Conservation (phyloP, 306 rosid genomes). For the Styphnolobium japonicum region DNA sequence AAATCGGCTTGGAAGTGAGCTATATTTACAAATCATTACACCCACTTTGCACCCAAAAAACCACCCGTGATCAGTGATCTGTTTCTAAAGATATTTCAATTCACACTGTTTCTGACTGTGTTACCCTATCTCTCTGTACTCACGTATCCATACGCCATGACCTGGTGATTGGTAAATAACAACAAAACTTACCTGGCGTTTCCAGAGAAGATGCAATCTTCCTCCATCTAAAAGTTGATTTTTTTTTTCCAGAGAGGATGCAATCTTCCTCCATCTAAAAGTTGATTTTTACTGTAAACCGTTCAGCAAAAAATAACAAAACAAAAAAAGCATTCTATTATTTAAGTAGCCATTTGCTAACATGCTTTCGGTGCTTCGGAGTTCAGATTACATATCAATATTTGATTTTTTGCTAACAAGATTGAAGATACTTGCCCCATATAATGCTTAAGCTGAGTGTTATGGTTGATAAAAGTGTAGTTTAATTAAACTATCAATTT, state of each 20-base stretch:
- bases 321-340: not conserved
- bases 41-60: not conserved
- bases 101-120: not conserved
- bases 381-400: not conserved
- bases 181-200: constrained; percentile 1
- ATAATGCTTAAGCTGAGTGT: not conserved
- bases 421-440: not conserved
- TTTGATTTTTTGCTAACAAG: not conserved
- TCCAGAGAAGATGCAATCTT: not conserved
- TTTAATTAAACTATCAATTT: not conserved
- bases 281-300: not conserved
- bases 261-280: not conserved
- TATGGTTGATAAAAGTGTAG: not conserved
- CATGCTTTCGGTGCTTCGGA: not conserved
- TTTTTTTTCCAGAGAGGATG: not conserved
- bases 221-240: not conserved
- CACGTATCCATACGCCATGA: not conserved
- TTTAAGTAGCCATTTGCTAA: not conserved
- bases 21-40: not conserved
- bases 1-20: not conserved
- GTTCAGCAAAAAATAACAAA: not conserved
- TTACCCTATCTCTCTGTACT: not conserved
- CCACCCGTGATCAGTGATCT: constrained; percentile 10
- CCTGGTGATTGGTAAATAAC: constrained; percentile 2
- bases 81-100: not conserved